Base-by-base conservation (phyloP, 148 eudicot genomes). In the Fagopyrum homotropicum region DNA sequence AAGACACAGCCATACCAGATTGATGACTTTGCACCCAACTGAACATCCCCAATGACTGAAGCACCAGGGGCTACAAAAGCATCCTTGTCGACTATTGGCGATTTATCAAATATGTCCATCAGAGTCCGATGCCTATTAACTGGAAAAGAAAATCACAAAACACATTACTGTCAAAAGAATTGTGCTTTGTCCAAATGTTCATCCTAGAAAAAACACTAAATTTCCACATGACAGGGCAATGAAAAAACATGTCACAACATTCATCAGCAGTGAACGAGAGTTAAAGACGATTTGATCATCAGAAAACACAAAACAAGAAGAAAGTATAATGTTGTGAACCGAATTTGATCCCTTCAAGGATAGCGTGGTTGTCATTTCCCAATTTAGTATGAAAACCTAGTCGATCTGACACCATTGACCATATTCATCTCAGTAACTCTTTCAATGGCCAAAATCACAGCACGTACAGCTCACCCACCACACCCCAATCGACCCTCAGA, bases 51-150 rank as follows among this genome's bases (percentile, higher is more conserved):
- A 78, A 85, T 89, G 52, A 94, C 79, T 26, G 97, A 91, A 63
- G 98, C 98, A 81, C 93, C 86, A 59, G 93, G 96, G 61, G 98
- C 98, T 17, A 94, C 86, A 86, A 94, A 94, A 17, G 93, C 90
- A 29, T 90, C 88, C 79, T 85, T 90, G 81, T 91, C 90, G 50
- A 94, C 96, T 57, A 80, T 66, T 4, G 98, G 98, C 61, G 83
- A 80, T 84, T 91, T 94, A 68, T 90, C 91, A 79, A 80, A 89
- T 44, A 94, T 40, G 52, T 88, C 87, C 98, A 94, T 93, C 69
- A 91, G 83, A 19, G 93, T 87, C 61, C 96, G 86, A 80, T 93
- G 98, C 84, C 92, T 86, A 72, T 93, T 86, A 61, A 93, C 96
- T 87, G 66, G 55, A 83, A 22, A 40, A 61, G 40, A 77, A 54